phyloP scores from a whole-genome alignment of 225 moss, liverwort and hornwort species.

The Takakia lepidozioides region DNA sequence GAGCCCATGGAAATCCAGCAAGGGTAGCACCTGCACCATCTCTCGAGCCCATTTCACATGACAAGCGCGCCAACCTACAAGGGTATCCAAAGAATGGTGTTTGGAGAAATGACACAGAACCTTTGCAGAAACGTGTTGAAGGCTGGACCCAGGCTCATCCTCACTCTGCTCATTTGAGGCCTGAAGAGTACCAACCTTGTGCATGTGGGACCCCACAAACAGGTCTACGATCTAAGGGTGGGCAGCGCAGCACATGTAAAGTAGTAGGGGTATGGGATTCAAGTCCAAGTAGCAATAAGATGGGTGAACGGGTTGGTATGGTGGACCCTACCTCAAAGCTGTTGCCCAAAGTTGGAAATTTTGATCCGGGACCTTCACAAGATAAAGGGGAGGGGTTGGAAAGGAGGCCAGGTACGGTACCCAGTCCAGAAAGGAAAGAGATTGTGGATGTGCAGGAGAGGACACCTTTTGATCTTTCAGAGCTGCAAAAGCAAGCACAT shows the following conservation, averaged over 20 bases:
- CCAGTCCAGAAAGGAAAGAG: conserved; percentile 31
- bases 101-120: conserved; percentile 39
- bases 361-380: conserved; percentile 12
- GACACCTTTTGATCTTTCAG: conserved; percentile 9
- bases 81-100: conserved; percentile 40
- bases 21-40: conserved; percentile 36
- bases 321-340: conserved; percentile 13
- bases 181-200: conserved; percentile 63
- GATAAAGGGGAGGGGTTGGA: conserved; percentile 16
- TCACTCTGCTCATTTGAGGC: conserved; percentile 26
- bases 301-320: conserved; percentile 18
- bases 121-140: conserved; percentile 41
- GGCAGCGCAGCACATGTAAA: conserved; percentile 53
- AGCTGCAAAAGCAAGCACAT: too few relatives aligned
- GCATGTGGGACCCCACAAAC: conserved; percentile 80
- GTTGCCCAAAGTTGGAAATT: conserved; percentile 18
- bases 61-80: conserved; percentile 28
- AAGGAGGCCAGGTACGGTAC: conserved; percentile 20
- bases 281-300: conserved; percentile 23
- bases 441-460: conserved; percentile 10
- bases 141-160: conserved; percentile 50
- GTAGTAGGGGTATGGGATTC: conserved; percentile 37
- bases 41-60: too few relatives aligned
- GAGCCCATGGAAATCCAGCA: conserved; percentile 22
- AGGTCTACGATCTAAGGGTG: conserved; percentile 50